Base-by-base conservation (phyloP, 768 basidiomycete species). In the Neoboletus subvelutipes region DNA sequence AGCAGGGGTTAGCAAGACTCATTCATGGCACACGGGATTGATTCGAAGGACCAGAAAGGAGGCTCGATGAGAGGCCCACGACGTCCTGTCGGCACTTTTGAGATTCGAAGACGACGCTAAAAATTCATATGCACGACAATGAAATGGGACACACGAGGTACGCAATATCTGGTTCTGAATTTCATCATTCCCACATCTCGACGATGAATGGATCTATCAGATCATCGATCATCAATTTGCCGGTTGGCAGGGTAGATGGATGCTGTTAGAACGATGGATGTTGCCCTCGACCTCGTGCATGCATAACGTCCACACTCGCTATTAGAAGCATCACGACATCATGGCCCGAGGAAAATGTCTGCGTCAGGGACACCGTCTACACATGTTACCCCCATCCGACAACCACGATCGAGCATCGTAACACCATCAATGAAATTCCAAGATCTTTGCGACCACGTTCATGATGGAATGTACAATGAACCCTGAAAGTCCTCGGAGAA, bases 401-500 rank as follows among this genome's bases (percentile, higher is more conserved):
- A 43, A 54, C 36, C 42, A 39, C 40, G 29, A 31, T 29, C 28
- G n/a, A 50, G 29, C 47, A 45, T 41, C 22, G 24, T 10, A 40
- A 28, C 50, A 22, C 34, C 43, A 36, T 61, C 26, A 46, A 36
- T 52, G 45, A 29, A 45, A 37, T 33, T 36, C 5, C 33, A 28
- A 43, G 22, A 2, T 26, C 22, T 34, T 24, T 29, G 34, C 49
- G 50, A 46, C 36, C 36, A 22, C 8, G 58, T 31, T 42, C 45
- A 41, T 2, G 34, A 45, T 28, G 52, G 10, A n/a, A 24, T 0
- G 34, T 28, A 24, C 18, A 40, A 55, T 45, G 17, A 33, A 46
- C 26, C 13, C 12, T 2, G 1, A 22, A 39, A 34, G 40, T 60
- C 63, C 64, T 65, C 64, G 60, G 64, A 55, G 52, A 52, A 50